phyloP scores from a whole-genome alignment of 257 asterid genomes.

The Nyctanthes arbortristis region DNA sequence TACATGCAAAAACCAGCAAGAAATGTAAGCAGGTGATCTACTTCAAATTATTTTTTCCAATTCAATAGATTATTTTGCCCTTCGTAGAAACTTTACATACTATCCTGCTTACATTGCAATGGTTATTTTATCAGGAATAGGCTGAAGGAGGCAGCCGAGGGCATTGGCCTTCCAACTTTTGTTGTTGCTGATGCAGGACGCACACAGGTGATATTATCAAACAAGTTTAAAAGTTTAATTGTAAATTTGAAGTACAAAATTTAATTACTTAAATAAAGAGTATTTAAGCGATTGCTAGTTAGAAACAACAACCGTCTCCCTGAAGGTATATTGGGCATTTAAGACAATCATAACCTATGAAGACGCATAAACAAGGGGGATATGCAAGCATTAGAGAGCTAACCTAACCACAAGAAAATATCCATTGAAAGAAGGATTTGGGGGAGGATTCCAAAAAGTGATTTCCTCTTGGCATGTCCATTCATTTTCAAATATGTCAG shows the following conservation, averaged over 20 bases:
- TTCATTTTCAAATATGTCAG: too few species aligned
- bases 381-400: too few species aligned
- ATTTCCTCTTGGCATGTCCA: background rate
- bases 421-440: too few species aligned
- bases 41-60: conserved; percentile 13
- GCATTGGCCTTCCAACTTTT: conserved; percentile 86
- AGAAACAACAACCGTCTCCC: too few species aligned
- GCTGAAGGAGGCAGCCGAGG: conserved; percentile 85
- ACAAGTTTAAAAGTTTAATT: background rate
- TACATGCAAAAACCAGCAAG: conserved; percentile 96
- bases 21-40: conserved; percentile 71
- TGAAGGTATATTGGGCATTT: too few species aligned
- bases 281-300: background rate
- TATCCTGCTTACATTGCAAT: background rate
- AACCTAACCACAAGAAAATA: too few species aligned
- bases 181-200: conserved; percentile 98
- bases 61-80: background rate
- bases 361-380: too few species aligned
- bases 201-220: conserved; percentile 62
- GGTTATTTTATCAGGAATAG: conserved; percentile 60
- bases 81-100: background rate
- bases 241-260: background rate
- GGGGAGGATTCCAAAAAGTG: too few species aligned
- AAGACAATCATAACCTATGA: too few species aligned
- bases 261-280: background rate